phyloP scores from a whole-genome alignment of 306 rosid species.

The Pterocarpus santalinus region DNA sequence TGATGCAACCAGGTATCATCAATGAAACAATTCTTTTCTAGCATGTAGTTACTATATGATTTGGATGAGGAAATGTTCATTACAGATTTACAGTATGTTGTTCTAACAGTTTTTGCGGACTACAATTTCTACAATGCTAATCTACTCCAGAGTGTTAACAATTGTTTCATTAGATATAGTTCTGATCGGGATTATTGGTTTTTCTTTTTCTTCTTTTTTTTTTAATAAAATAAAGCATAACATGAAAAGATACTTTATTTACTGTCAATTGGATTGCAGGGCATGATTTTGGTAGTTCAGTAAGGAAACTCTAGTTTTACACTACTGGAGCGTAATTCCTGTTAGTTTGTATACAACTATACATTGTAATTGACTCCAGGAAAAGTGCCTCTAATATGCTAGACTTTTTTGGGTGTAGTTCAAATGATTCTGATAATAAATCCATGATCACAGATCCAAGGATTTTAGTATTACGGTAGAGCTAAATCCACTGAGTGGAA shows the following conservation, averaged over 20 bases:
- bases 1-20: conserved; percentile 91
- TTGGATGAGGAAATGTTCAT: neutral
- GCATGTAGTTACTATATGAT: conserved; percentile 4
- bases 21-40: conserved; percentile 35
- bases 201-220: too few relatives aligned
- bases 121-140: neutral
- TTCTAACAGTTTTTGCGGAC: conserved; percentile 4
- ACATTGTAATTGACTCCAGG: conserved; percentile 12
- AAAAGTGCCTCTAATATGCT: conserved; percentile 20
- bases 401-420: conserved; percentile 1
- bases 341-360: neutral
- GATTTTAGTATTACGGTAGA: neutral
- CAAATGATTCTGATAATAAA: conserved; percentile 16
- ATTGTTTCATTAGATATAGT: conserved; percentile 2
- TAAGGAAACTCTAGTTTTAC: neutral
- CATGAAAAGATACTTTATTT: neutral
- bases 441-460: neutral
- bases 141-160: conserved; percentile 2
- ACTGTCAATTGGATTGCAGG: conserved; percentile 29
- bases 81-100: neutral
- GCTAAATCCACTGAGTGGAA: conserved; percentile 22
- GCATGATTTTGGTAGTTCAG: conserved; percentile 24
- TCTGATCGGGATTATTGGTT: neutral
- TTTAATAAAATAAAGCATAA: neutral
- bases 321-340: conserved; percentile 2